Conservation (phyloP, 176 grass and related monocot species). For the Eremochloa ophiuroides region DNA sequence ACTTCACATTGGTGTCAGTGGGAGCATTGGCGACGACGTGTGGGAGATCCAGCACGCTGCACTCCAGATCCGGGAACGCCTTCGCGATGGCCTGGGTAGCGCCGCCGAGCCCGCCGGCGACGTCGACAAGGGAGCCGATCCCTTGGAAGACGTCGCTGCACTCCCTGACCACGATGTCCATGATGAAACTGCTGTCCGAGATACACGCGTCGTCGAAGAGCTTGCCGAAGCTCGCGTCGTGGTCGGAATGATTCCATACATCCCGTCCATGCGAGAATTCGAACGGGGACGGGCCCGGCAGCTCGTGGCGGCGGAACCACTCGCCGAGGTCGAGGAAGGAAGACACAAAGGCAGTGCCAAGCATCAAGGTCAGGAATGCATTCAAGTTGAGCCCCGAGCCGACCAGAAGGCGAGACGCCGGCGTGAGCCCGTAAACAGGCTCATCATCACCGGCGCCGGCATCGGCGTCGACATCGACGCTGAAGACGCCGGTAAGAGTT, state of each 20-base stretch:
- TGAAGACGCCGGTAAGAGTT: neutral
- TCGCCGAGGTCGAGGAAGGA: neutral
- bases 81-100: conserved; percentile 19
- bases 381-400: neutral
- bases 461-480: neutral
- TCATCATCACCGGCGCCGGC: no score
- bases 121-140: conserved; percentile 35
- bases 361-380: neutral
- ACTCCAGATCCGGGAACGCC: conserved; percentile 38
- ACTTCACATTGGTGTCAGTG: conserved; percentile 9
- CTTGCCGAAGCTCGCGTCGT: neutral
- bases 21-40: conserved; percentile 28
- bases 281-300: neutral
- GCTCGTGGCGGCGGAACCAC: conserved; percentile 21
- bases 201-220: conserved; percentile 23
- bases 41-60: conserved; percentile 47
- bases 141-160: conserved; percentile 16
- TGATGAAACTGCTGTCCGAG: conserved; percentile 23
- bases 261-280: neutral
- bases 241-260: neutral
- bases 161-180: neutral
- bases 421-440: neutral
- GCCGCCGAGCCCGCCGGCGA: conserved; percentile 29
- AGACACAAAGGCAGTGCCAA: neutral
- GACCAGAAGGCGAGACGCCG: conserved; percentile 5